Percentiles rank a stretch among this genome's conserved stretches.
phyloP scores from a whole-genome alignment of 768 basidiomycete genomes.

The Nidula microcarpa region DNA sequence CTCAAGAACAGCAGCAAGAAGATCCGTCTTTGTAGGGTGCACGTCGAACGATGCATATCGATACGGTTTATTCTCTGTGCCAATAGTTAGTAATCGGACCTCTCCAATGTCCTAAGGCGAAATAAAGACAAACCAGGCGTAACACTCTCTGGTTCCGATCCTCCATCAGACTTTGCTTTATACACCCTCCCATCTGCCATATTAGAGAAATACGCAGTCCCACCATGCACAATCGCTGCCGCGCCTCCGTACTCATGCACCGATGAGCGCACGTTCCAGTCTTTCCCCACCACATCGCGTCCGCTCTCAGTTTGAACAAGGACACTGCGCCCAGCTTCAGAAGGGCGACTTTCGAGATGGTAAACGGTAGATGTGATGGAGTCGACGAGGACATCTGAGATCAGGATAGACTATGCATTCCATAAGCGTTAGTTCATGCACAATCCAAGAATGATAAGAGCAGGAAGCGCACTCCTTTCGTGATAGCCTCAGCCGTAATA shows the following conservation, averaged over 20 bases:
- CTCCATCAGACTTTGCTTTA: constrained; percentile 20
- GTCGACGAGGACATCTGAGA: constrained; percentile 53
- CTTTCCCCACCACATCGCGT: constrained; percentile 45
- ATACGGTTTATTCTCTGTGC: constrained; percentile 40
- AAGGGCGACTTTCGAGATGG: constrained; percentile 58
- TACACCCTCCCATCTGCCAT: constrained; percentile 53
- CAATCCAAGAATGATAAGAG: neutral
- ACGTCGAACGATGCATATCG: constrained; percentile 65
- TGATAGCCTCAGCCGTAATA: constrained; percentile 44
- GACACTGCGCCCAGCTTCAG: constrained; percentile 46
- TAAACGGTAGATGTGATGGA: constrained; percentile 40
- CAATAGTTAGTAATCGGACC: no score
- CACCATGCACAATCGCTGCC: constrained; percentile 48
- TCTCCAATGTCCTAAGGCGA: no score
- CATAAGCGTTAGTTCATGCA: no score
- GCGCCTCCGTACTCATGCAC: constrained; percentile 68
- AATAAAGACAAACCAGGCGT: constrained; percentile 50
- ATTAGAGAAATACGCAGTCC: constrained; percentile 58
- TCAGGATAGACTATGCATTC: constrained; percentile 25
- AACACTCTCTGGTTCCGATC: constrained; percentile 51
- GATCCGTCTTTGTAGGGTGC: constrained; percentile 47
- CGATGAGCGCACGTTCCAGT: constrained; percentile 50
- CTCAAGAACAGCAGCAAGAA: constrained; percentile 64
- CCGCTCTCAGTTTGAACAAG: constrained; percentile 48
- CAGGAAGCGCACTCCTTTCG: constrained; percentile 30